Base-by-base conservation (phyloP, 768 basidiomycete species). In the Myochromella boudieri region DNA sequence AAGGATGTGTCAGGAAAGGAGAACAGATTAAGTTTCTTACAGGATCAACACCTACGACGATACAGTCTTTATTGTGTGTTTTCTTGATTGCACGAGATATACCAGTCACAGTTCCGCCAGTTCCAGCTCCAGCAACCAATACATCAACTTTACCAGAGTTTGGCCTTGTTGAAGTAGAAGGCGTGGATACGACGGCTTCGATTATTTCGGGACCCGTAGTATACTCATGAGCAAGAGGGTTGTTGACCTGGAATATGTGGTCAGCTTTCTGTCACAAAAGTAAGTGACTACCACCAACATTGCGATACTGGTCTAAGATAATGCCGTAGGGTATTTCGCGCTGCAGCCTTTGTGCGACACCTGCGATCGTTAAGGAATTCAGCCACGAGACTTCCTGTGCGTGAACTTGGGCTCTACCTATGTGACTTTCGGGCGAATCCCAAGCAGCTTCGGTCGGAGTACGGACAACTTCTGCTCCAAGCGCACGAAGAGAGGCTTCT, bases 91-190 rank as follows among this genome's bases (percentile, higher is more conserved):
- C 86, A 12, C 84, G 76, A 14, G 90, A 85, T 38, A 90, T 63
- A 1, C 95, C 95, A n/a, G 90, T 91, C 51, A 99, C 70, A 1
- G 95, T 97, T 9, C 95, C 95, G 11, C 97, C 95, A 1, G 97
- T 99, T 11, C 97, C 97, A 8, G 95, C 91, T 2, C 91, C 84
- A 6, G 85, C 91, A 17, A 97, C 66, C 40, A 98, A 69, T 1
- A 82, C 85, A 60, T 95, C 87, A 18, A 97, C 82, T 62, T 87
- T 85, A 40, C 77, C 75, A 25, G 84, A 85, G 0, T 87, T 90
- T 0, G 81, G 82, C 39, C 65, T 74, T 11, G 62, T 62, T 5
- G 67, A 54, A 0, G 80, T 84, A 20, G 84, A 82, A 7, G 81
- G 85, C 1, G 84, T 87, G 1, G 80, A 77, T 3, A 68, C 68